A percentile compares a stretch with the other conserved stretches of the same genome.
Conservation (phyloP, 164 flowering plant species). For the Piper betle region DNA sequence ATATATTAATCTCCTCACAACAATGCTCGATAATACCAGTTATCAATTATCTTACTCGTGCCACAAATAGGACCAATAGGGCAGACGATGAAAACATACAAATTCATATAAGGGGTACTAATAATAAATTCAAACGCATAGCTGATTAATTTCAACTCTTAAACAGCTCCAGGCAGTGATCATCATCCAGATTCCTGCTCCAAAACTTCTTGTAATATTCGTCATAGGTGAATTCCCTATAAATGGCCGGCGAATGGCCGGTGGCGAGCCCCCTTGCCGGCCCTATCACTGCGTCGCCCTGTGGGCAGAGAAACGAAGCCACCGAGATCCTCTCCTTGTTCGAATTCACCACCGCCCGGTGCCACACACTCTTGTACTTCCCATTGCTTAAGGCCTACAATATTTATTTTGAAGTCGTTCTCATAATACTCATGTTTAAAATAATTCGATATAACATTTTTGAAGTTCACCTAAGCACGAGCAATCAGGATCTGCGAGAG, state of each 20-base stretch:
- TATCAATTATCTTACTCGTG: too few species aligned
- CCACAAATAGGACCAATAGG: too few species aligned
- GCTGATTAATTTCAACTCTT: constrained; percentile 18
- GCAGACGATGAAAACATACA: too few species aligned
- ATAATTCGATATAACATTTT: too few species aligned
- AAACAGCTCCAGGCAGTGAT: constrained; percentile 64
- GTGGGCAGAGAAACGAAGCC: constrained; percentile 64
- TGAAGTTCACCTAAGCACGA: too few species aligned
- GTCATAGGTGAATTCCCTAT: constrained; percentile 45
- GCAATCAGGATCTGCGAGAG: too few species aligned
- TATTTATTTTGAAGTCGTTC: background rate
- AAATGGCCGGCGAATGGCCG: constrained; percentile 12
- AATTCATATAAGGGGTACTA: too few species aligned
- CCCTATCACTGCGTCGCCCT: constrained; percentile 29
- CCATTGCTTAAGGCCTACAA: constrained; percentile 68
- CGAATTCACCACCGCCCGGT: constrained; percentile 53
- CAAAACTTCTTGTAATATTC: constrained; percentile 70
- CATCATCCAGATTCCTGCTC: constrained; percentile 56
- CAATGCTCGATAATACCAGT: too few species aligned
- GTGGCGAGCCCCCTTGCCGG: constrained; percentile 15
- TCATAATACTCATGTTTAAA: too few species aligned
- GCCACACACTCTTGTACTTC: constrained; percentile 60
- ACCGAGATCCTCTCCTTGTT: constrained; percentile 46
- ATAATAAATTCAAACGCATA: too few species aligned
- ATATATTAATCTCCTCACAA: too few species aligned